Base-by-base conservation (phyloP, 495 filamentous ascomycete genomes). In the Hypoxylon perforatum region DNA sequence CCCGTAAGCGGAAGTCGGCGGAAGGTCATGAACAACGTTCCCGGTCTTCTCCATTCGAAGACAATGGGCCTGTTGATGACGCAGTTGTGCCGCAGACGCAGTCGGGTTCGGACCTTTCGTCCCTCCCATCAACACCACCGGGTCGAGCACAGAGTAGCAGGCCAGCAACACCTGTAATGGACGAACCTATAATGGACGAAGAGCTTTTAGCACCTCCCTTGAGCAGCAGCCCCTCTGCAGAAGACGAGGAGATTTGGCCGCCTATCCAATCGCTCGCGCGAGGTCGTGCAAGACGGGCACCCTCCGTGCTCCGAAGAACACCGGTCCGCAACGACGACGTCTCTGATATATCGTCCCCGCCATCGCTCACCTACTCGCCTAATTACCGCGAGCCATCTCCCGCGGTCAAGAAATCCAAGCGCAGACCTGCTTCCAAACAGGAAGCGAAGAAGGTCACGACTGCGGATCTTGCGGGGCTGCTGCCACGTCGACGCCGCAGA, bases 301-400 rank as follows among this genome's bases (percentile, higher is more conserved):
- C 36, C 17, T 70, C 65, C 8, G 63, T 54, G 36, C 58, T 73
- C 46, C 71, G 30, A 53, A 52, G 53, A 73, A 78, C 54, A 70
- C 77, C 18, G 65, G 78, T 42, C 56, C 72, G 25, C 35, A 63
- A 70, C 45, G 74, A 79, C 35, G 64, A 70, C 21, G 22, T 67
- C 36, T 83, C 81, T 7, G 75, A 80, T 30, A 67, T 82, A 12
- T 84, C 81, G 0, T 84, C 81, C 11, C 81, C 81, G 0, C 81
- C 81, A 3, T 84, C 81, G 2, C 75, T 84, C 0, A 84, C 81
- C 9, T 80, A 84, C 61, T 84, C 81, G 2, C 81, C 81, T 2
- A 82, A 83, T 54, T 81, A 78, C 58, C 73, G 65, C 36, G 72
- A 53, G 61, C 65, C 65, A 57, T 70, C 63, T 57, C 74, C 62